Conservation (phyloP, 1,284 basidiomycete species). For the Moesziomyces sp. region DNA sequence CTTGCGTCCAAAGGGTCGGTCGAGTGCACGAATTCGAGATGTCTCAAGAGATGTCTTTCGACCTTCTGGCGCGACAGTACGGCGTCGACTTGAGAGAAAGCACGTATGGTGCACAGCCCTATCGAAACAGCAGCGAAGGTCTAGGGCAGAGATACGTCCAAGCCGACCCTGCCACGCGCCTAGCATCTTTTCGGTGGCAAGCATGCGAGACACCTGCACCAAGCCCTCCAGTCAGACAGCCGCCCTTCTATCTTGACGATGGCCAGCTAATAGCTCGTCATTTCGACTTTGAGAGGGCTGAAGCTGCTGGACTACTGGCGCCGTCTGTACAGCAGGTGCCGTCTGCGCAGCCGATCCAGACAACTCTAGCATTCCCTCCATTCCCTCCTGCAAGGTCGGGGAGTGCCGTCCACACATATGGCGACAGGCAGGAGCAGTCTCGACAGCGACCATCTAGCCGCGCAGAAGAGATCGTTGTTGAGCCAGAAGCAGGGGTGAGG, state of each 20-base stretch:
- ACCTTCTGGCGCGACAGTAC: slow-evolving; percentile 4
- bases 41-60: slow-evolving; percentile 7
- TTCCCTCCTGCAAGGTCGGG: neutral
- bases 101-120: neutral
- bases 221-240: neutral
- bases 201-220: neutral
- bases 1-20: too few relatives aligned
- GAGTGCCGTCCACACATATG: neutral
- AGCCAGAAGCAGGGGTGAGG: slow-evolving; percentile 22
- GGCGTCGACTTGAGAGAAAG: neutral
- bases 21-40: neutral
- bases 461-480: slow-evolving; percentile 4
- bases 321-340: neutral
- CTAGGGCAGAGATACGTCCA: neutral
- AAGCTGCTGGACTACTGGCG: slow-evolving; percentile 21
- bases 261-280: slow-evolving; percentile 5
- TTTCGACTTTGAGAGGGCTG: slow-evolving; percentile 29
- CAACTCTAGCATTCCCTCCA: neutral
- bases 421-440: neutral
- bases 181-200: neutral
- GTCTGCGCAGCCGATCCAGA: neutral
- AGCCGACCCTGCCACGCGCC: neutral
- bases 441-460: neutral
- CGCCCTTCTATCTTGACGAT: neutral
- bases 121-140: neutral